Conservation (phyloP, 1,139 yeast species). For the Debaryomyces robertsiae region DNA sequence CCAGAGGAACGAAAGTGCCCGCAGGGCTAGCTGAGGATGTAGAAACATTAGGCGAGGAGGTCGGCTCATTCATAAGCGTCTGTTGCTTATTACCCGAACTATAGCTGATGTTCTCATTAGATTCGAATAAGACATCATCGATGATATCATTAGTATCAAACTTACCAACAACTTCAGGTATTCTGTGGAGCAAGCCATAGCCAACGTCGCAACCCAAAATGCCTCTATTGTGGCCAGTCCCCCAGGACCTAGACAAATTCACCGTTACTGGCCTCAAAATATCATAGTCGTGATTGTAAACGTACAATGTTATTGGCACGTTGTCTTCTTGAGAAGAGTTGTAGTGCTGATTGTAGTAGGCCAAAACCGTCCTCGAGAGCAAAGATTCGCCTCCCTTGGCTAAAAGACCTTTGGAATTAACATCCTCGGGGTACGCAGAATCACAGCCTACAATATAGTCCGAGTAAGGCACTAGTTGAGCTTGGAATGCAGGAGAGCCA, state of each 20-base stretch:
- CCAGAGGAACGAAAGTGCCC: conserved; percentile 13
- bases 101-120: conserved; percentile 20
- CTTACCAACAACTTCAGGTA: conserved; percentile 70
- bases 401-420: conserved; percentile 63
- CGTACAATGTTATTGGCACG: conserved; percentile 61
- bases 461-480: conserved; percentile 81
- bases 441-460: conserved; percentile 93
- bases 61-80: conserved; percentile 11
- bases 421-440: conserved; percentile 43
- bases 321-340: conserved; percentile 35
- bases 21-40: conserved; percentile 5
- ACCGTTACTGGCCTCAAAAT: conserved; percentile 85
- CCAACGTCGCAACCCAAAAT: conserved; percentile 94
- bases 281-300: conserved; percentile 86
- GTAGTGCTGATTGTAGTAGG: conserved; percentile 57
- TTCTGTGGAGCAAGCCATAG: conserved; percentile 81
- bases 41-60: conserved; percentile 17
- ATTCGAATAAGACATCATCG: conserved; percentile 45
- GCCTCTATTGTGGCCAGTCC: conserved; percentile 62
- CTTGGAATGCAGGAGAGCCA: conserved; percentile 81
- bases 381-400: conserved; percentile 86
- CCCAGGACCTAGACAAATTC: conserved; percentile 47
- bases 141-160: conserved; percentile 35
- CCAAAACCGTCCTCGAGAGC: conserved; percentile 62
- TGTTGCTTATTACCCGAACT: conserved; percentile 9